Evolutionary conservation across 257 asterid species (phyloP), one percentile per base, ranked within the genome.

Genomic region (Verbascum thapsus): DNA sequence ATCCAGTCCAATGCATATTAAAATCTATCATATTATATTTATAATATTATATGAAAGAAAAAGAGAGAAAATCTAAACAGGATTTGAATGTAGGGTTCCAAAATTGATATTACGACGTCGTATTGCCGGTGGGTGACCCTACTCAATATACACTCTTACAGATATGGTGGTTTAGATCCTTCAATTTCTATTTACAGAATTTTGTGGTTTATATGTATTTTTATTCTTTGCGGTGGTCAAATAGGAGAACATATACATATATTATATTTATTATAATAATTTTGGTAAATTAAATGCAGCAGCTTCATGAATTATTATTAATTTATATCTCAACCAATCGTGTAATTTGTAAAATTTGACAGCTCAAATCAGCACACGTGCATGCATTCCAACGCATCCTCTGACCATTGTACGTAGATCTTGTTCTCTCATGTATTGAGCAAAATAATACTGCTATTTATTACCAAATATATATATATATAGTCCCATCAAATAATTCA

Each of bases 291-390:
- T 45, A 45, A 45, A 45, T 45, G 71, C 53, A 4, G 26, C 16
- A 22, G 50, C 38, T 49, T 34, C 19, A 34, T 48, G 5, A 53
- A 62, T 35, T 20, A 16, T n/a, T n/a, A n/a, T n/a, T n/a, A n/a
- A n/a, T n/a, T n/a, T n/a, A 37, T 22, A 18, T 32, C 2, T 4
- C 35, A 55, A 35, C 48, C 67, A 59, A 59, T 41, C 63, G 64
- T 53, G 59, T 45, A 48, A 4, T 60, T 10, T 32, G 11, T 18
- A 12, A 70, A 55, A n/a, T n/a, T 43, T 19, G 76, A 63, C 56
- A 56, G 49, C 41, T 71, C 43, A 63, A 71, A 48, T 51, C 41
- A 41, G 10, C 76, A 71, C 76, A 71, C 76, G 76, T 71, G 72
- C 72, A 55, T 55, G 39, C 71, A 66, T 55, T 26, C 41, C 61